Evolutionary conservation across 2,329 filamentous ascomycete genomes (phyloP).

Genomic region (Xylaria sp.): DNA sequence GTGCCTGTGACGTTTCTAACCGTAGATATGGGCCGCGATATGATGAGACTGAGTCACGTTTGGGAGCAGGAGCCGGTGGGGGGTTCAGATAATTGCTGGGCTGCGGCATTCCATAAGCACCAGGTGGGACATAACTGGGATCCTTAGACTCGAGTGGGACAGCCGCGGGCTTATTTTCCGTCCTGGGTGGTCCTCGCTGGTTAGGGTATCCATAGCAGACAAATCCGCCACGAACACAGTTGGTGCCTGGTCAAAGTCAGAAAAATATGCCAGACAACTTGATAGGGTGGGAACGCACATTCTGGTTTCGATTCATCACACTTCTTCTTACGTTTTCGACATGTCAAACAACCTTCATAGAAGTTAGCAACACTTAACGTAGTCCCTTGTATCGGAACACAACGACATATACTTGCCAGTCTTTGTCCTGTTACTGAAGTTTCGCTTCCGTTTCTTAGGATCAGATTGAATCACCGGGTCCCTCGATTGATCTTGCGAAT

Average conservation of each 20-base stretch:
- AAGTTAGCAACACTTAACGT: slow-evolving; percentile 21
- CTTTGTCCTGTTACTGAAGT: slow-evolving; percentile 95
- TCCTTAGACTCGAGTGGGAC: slow-evolving; percentile 88
- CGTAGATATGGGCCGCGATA: slow-evolving; percentile 71
- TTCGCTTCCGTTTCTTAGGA: slow-evolving; percentile 76
- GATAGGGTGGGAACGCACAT: slow-evolving; percentile 69
- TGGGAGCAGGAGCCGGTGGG: slow-evolving; percentile 46
- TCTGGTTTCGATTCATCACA: slow-evolving; percentile 94
- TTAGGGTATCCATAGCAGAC: slow-evolving; percentile 91
- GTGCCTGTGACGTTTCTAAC: slow-evolving; percentile 70
- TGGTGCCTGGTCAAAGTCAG: slow-evolving; percentile 70
- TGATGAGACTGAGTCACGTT: slow-evolving; percentile 67
- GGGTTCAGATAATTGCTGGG: slow-evolving; percentile 47
- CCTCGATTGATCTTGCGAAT: slow-evolving; percentile 58
- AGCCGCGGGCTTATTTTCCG: slow-evolving; percentile 72
- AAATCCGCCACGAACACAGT: slow-evolving; percentile 91
- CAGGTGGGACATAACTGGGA: slow-evolving; percentile 68
- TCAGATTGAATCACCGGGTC: slow-evolving; percentile 66
- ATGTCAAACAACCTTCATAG: slow-evolving; percentile 76
- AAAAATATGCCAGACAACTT: slow-evolving; percentile 28
- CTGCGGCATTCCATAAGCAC: slow-evolving; percentile 71
- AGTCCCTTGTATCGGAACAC: slow-evolving; percentile 5
- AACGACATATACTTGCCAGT: slow-evolving; percentile 58
- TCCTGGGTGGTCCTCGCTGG: slow-evolving; percentile 82
- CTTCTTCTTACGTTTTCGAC: slow-evolving; percentile 93